These are phyloP conservation scores for Massariosphaeria phaeospora DNA, from an alignment of 495 filamentous ascomycete genomes.

Conservation along the genomic window DNA sequence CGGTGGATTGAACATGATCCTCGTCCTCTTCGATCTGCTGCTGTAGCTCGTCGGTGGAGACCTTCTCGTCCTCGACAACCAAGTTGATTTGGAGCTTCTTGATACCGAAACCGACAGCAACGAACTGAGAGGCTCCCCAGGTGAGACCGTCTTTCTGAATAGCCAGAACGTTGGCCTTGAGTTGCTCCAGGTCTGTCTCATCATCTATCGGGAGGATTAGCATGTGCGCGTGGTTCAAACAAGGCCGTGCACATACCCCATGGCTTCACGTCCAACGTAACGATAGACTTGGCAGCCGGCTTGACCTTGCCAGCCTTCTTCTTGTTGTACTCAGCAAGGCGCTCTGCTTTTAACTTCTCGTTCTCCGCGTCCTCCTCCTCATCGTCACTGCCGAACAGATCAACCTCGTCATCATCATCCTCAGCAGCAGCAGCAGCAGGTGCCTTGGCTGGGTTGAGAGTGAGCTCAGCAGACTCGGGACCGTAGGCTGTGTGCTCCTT, in stretches of 20 bases:
- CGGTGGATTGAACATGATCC: slow-evolving; percentile 95
- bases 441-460: slow-evolving; percentile 82
- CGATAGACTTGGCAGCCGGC: slow-evolving; percentile 87
- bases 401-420: slow-evolving; percentile 78
- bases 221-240: no score
- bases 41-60: slow-evolving; percentile 84
- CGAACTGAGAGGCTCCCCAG: slow-evolving; percentile 90
- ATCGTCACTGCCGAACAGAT: slow-evolving; percentile 83
- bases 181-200: slow-evolving; percentile 79
- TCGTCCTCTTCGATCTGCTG: slow-evolving; percentile 80
- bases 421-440: slow-evolving; percentile 59
- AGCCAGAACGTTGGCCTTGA: slow-evolving; percentile 76
- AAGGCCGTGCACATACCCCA: slow-evolving; percentile 97
- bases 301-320: slow-evolving; percentile 95
- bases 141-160: slow-evolving; percentile 92
- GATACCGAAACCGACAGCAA: slow-evolving; percentile 91
- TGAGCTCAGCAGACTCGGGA: slow-evolving; percentile 68
- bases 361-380: slow-evolving; percentile 91
- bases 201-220: slow-evolving; percentile 56
- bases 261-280: slow-evolving; percentile 95
- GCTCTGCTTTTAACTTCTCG: slow-evolving; percentile 73
- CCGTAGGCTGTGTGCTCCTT: slow-evolving; percentile 86
- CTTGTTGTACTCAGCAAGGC: slow-evolving; percentile 87
- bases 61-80: slow-evolving; percentile 94
- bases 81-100: slow-evolving; percentile 99